A percentile compares a stretch with the other conserved stretches of the same genome.
These are phyloP conservation scores for Phytophthora pini DNA, from an alignment of 352 stramenopile genomes.

Conservation along the genomic window DNA sequence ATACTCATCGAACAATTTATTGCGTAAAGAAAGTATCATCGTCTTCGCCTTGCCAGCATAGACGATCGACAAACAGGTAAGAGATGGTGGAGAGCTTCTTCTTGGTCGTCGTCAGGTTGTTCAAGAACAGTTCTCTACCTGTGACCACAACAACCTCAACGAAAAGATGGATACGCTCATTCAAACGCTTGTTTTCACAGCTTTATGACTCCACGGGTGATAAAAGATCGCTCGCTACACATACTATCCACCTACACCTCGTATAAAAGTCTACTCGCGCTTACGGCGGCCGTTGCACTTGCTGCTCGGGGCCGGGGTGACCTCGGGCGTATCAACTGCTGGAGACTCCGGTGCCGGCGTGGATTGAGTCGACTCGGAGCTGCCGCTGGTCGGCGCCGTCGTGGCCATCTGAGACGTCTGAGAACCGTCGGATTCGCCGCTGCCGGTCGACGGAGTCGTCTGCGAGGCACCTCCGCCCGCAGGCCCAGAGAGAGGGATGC, in stretches of 20 bases:
- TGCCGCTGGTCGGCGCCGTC: conserved; percentile 8
- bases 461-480: conserved; percentile 17
- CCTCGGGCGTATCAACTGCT: conserved; percentile 18
- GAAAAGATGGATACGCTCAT: too few relatives aligned
- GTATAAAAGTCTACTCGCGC: conserved; percentile 14
- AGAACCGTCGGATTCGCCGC: background rate
- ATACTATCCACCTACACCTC: background rate
- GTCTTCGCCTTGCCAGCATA: background rate
- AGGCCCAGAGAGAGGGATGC: conserved; percentile 38
- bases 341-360: conserved; percentile 11
- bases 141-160: too few relatives aligned
- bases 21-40: background rate
- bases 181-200: too few relatives aligned
- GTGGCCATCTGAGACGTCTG: conserved; percentile 4
- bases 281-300: conserved; percentile 29
- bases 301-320: conserved; percentile 27
- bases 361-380: conserved; percentile 10
- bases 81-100: background rate
- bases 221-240: too few relatives aligned
- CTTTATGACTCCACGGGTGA: background rate
- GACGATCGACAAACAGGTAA: conserved; percentile 11
- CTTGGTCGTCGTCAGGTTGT: too few relatives aligned
- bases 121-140: too few relatives aligned
- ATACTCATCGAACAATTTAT: background rate
- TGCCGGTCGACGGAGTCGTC: conserved; percentile 20